These are phyloP conservation scores for Diospyros lotus DNA, from an alignment of 148 eudicot genomes.

Conservation along the genomic window DNA sequence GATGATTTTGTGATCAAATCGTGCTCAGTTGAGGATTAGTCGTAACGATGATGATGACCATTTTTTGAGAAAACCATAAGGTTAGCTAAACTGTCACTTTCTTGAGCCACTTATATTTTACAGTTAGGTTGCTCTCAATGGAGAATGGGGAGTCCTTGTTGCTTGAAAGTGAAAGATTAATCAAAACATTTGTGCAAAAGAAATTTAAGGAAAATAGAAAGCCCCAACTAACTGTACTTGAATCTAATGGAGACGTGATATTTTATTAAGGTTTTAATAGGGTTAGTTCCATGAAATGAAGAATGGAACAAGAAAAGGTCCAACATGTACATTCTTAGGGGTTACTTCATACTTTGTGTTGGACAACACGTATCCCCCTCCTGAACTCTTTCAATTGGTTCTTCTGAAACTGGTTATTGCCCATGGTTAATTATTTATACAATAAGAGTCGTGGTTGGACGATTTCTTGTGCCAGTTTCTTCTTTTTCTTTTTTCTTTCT, in stretches of 20 bases:
- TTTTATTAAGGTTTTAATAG: constrained; percentile 20
- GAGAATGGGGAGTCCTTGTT: background rate
- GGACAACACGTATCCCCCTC: constrained; percentile 8
- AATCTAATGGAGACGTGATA: background rate
- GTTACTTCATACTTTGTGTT: constrained; percentile 31
- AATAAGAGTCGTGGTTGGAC: too few relatives aligned
- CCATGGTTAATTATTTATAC: too few relatives aligned
- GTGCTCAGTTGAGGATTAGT: constrained; percentile 7
- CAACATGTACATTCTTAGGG: constrained; percentile 29
- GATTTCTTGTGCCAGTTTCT: background rate
- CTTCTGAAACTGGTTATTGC: background rate
- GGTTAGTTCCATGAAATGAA: constrained; percentile 28
- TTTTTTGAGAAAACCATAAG: constrained; percentile 6
- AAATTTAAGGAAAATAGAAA: background rate
- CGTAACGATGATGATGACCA: background rate
- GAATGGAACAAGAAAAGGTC: constrained; percentile 32
- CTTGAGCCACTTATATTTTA: constrained; percentile 24
- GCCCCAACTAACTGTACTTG: constrained; percentile 29
- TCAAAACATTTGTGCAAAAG: background rate
- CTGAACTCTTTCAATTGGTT: background rate
- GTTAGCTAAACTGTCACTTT: constrained; percentile 48
- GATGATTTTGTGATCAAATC: background rate
- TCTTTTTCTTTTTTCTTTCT: background rate
- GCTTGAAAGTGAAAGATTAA: constrained; percentile 20
- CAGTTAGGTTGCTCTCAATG: constrained; percentile 13